phyloP scores from a whole-genome alignment of 257 asterid genomes.

The Plantago elongata region DNA sequence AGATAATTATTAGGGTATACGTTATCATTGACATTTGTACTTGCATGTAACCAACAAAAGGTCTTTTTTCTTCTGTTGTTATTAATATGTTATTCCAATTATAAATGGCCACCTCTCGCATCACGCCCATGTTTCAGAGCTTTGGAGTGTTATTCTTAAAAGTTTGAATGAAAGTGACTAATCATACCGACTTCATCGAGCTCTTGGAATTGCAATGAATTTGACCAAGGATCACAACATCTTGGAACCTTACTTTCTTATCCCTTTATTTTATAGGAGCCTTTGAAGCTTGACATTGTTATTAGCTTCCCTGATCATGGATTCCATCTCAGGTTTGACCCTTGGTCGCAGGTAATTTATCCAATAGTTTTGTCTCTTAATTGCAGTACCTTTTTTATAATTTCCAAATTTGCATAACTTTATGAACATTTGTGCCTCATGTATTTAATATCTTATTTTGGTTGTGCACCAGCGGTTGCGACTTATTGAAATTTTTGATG shows the following conservation, averaged over 20 bases:
- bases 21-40: neutral
- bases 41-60: conserved; percentile 5
- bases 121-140: neutral
- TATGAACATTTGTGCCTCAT: conserved; percentile 1
- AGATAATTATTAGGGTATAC: too few species aligned
- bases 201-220: too few species aligned
- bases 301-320: conserved; percentile 93
- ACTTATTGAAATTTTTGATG: conserved; percentile 73
- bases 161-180: neutral
- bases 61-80: neutral
- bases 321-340: conserved; percentile 82
- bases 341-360: conserved; percentile 78
- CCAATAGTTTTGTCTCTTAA: neutral
- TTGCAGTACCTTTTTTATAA: neutral
- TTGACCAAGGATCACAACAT: too few species aligned
- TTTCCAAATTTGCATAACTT: neutral
- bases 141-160: too few species aligned
- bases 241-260: conserved; percentile 10
- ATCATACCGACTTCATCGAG: neutral
- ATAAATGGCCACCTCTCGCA: too few species aligned
- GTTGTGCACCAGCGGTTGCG: conserved; percentile 59
- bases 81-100: too few species aligned
- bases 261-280: conserved; percentile 51
- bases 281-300: conserved; percentile 70
- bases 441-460: conserved; percentile 10